These are phyloP conservation scores for Leccinum subgranulosum DNA, from an alignment of 768 basidiomycete genomes.

Conservation along the genomic window DNA sequence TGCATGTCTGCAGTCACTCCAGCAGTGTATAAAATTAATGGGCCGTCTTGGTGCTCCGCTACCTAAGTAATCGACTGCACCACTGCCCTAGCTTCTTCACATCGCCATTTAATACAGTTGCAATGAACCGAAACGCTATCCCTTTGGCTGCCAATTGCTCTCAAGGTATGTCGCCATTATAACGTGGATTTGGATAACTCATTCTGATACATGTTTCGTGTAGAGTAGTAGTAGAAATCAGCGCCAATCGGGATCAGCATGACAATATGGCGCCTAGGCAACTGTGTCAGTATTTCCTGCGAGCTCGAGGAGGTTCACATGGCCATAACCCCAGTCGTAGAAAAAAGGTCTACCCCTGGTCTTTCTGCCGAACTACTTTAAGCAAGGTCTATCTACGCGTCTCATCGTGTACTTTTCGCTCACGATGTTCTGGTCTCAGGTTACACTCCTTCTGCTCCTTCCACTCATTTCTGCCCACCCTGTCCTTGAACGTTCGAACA, in stretches of 20 bases:
- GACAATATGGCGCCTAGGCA: conserved; percentile 1
- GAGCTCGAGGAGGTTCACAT: not conserved
- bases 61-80: too few species aligned
- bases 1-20: not conserved
- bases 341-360: not conserved
- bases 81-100: not conserved
- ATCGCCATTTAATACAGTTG: not conserved
- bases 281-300: not conserved
- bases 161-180: not conserved
- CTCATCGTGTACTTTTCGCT: not conserved
- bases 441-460: conserved; percentile 16
- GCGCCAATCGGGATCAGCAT: not conserved
- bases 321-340: not conserved
- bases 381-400: not conserved
- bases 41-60: not conserved
- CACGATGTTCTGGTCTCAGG: conserved; percentile 10
- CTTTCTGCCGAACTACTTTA: conserved; percentile 10
- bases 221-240: not conserved
- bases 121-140: not conserved
- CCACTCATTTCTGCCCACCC: conserved; percentile 19
- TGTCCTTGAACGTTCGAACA: not conserved
- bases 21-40: too few species aligned
- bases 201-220: conserved; percentile 7
- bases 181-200: not conserved
- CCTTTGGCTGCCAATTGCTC: not conserved